A percentile compares a stretch with the other conserved stretches of the same genome.
These are phyloP conservation scores for Juncus inflexus DNA, from an alignment of 176 grass and related monocot genomes.

Conservation along the genomic window DNA sequence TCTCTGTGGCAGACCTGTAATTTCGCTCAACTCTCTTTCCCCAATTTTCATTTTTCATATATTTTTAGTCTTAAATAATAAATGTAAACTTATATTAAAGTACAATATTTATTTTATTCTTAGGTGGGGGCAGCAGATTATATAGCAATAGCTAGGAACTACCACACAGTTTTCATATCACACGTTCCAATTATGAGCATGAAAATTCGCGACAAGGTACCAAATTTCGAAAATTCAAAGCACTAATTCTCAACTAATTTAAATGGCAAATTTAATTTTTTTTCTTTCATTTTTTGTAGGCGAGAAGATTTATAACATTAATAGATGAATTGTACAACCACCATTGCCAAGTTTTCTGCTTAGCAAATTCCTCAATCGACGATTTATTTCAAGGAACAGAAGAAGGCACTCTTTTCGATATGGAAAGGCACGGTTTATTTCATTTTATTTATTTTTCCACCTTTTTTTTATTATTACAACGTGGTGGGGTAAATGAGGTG, in stretches of 20 bases:
- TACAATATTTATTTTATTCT: too few relatives aligned
- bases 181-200: conserved; percentile 96
- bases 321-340: conserved; percentile 98
- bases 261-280: too few relatives aligned
- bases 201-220: conserved; percentile 98
- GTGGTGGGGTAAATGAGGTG: background rate
- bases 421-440: conserved; percentile 63
- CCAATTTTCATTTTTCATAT: too few relatives aligned
- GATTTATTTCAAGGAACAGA: conserved; percentile 93
- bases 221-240: too few relatives aligned
- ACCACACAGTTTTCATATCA: conserved; percentile 89
- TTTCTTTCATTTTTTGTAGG: conserved; percentile 41
- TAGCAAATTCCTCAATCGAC: conserved; percentile 73
- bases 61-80: too few relatives aligned
- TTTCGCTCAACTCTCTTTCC: conserved; percentile 26
- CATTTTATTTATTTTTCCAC: too few relatives aligned
- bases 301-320: conserved; percentile 85
- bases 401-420: conserved; percentile 86
- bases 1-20: conserved; percentile 87
- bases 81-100: too few relatives aligned
- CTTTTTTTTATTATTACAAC: background rate
- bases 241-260: too few relatives aligned
- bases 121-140: conserved; percentile 96
- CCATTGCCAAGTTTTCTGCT: conserved; percentile 72
- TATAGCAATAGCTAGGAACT: conserved; percentile 89